Evolutionary conservation across 2,329 filamentous ascomycete genomes (phyloP).

Genomic region (Cladosporium sp.): DNA sequence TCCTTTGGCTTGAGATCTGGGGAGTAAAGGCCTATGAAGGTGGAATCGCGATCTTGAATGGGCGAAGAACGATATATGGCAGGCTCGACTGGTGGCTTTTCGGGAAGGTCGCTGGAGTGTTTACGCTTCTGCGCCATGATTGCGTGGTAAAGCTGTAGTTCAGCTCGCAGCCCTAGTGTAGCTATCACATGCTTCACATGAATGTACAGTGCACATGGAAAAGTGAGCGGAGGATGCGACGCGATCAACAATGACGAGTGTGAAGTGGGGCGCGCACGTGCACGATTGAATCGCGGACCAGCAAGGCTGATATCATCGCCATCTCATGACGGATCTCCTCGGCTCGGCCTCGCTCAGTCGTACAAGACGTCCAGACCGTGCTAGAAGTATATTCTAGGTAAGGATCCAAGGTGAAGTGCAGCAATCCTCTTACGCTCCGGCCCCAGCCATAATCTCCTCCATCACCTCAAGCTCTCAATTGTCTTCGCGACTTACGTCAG

Average conservation of each 20-base stretch:
- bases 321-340: neutral
- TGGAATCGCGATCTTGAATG: slow-evolving; percentile 49
- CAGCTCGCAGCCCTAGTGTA: no score
- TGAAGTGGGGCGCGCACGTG: neutral
- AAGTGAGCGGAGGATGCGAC: no score
- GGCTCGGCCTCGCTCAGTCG: slow-evolving; percentile 7
- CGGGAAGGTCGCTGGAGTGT: slow-evolving; percentile 11
- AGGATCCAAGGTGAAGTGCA: neutral
- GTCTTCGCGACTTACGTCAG: neutral
- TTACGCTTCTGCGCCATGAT: slow-evolving; percentile 30
- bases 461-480: neutral
- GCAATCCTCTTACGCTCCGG: no score
- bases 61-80: slow-evolving; percentile 41
- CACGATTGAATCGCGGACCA: neutral
- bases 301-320: neutral
- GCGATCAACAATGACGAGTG: neutral
- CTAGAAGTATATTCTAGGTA: neutral
- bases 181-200: no score
- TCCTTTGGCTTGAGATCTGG: slow-evolving; percentile 37
- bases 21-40: slow-evolving; percentile 49
- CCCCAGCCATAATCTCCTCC: neutral
- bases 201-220: no score
- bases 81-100: slow-evolving; percentile 3
- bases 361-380: neutral
- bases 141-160: no score